Conservation (phyloP, 2,329 filamentous ascomycete genomes). For the Colletotrichum caudatum region DNA sequence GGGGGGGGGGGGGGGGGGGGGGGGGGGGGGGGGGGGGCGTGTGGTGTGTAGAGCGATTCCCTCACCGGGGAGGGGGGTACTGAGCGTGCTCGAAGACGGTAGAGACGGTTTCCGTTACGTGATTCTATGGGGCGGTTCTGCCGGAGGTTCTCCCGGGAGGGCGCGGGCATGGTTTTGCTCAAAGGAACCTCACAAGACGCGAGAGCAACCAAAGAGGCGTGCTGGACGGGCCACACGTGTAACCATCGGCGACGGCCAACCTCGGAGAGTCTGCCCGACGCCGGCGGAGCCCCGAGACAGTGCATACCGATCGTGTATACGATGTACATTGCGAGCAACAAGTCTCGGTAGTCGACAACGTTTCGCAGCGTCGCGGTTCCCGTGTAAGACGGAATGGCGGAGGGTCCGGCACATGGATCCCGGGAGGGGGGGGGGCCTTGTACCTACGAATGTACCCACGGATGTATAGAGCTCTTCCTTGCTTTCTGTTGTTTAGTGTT, state of each 20-base stretch:
- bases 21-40: neutral
- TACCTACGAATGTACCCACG: neutral
- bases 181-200: neutral
- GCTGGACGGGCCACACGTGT: neutral
- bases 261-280: neutral
- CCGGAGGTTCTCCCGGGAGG: slow-evolving; percentile 5
- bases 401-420: slow-evolving; percentile 18
- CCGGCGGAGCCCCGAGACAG: neutral
- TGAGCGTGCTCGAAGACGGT: neutral
- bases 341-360: neutral
- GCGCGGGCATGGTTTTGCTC: neutral
- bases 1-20: neutral
- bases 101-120: slow-evolving; percentile 24
- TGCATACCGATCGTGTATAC: too few species aligned
- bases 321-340: too few species aligned
- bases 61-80: neutral
- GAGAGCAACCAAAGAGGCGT: neutral
- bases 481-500: neutral
- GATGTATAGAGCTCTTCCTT: neutral
- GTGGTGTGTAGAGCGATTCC: neutral
- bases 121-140: neutral
- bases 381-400: slow-evolving; percentile 27
- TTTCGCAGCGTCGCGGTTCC: neutral
- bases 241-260: neutral
- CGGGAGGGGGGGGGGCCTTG: neutral